Percentiles rank a stretch among this genome's conserved stretches.
These are phyloP conservation scores for Fusarium sp. DNA, from an alignment of 2,329 filamentous ascomycete species.

Conservation along the genomic window DNA sequence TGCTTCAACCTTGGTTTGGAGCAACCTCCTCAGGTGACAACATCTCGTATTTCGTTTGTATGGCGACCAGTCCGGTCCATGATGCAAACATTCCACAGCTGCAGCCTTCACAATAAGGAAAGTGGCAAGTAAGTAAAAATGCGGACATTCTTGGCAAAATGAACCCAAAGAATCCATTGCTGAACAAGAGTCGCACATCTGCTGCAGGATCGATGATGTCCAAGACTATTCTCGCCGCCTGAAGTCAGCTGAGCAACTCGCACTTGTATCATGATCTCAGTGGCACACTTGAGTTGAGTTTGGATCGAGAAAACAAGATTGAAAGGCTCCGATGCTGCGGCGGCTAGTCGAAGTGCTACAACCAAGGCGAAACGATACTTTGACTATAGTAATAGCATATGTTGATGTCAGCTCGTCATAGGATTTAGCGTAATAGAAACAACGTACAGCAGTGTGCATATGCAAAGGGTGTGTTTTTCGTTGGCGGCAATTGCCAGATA, in stretches of 20 bases:
- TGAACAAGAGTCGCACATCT: not conserved
- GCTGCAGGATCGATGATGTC: not conserved
- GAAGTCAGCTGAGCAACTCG: not conserved
- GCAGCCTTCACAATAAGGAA: not conserved
- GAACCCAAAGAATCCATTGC: not conserved
- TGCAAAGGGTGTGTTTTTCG: not conserved
- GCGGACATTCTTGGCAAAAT: not conserved
- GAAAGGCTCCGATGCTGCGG: not conserved
- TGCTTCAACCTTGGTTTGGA: not conserved
- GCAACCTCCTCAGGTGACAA: not conserved
- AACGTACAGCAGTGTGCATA: not conserved
- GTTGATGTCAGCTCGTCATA: not conserved
- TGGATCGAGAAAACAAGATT: not conserved
- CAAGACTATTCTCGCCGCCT: not conserved
- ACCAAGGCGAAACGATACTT: not conserved
- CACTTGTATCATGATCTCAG: conserved; percentile 2
- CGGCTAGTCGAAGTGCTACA: not conserved
- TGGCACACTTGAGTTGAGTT: not conserved
- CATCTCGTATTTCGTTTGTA: not conserved
- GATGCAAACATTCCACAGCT: not conserved
- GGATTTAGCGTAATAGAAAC: not conserved
- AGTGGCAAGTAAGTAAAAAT: not conserved
- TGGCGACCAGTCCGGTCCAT: not conserved
- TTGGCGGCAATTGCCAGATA: not conserved
- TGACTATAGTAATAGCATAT: not conserved